phyloP scores from a whole-genome alignment of 768 basidiomycete genomes.

The Collybia mongolica region DNA sequence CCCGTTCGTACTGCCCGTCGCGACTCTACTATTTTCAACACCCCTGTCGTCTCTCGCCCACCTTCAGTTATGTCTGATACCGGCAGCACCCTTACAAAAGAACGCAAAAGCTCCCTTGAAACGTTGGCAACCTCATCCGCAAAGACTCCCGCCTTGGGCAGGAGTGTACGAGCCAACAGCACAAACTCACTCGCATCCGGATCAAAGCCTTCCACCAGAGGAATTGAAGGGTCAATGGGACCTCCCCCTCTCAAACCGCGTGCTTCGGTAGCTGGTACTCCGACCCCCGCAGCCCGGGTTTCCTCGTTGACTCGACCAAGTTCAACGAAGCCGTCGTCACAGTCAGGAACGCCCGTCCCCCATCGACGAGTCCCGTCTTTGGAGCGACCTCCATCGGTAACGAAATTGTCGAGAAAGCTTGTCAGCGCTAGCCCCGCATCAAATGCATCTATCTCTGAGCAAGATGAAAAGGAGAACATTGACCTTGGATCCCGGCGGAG shows the following conservation, averaged over 20 bases:
- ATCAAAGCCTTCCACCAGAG: slow-evolving; percentile 13
- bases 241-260: slow-evolving; percentile 44
- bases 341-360: slow-evolving; percentile 29
- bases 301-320: slow-evolving; percentile 36
- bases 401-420: slow-evolving; percentile 28
- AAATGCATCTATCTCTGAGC: slow-evolving; percentile 32
- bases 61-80: slow-evolving; percentile 56
- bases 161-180: slow-evolving; percentile 48
- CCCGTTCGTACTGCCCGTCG: slow-evolving; percentile 38
- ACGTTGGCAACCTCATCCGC: slow-evolving; percentile 22
- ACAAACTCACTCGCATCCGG: slow-evolving; percentile 21
- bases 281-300: slow-evolving; percentile 33
- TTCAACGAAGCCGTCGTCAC: slow-evolving; percentile 27
- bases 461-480: slow-evolving; percentile 63
- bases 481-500: slow-evolving; percentile 27
- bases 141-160: slow-evolving; percentile 43
- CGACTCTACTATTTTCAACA: slow-evolving; percentile 57
- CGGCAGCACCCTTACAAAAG: slow-evolving; percentile 35
- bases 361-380: slow-evolving; percentile 32
- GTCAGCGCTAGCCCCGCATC: slow-evolving; percentile 34
- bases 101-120: slow-evolving; percentile 37
- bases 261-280: slow-evolving; percentile 33
- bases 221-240: slow-evolving; percentile 46
- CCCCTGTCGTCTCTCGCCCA: slow-evolving; percentile 51
- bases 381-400: slow-evolving; percentile 31